Conservation (phyloP, 306 rosid species). For the Vigna angularis region DNA sequence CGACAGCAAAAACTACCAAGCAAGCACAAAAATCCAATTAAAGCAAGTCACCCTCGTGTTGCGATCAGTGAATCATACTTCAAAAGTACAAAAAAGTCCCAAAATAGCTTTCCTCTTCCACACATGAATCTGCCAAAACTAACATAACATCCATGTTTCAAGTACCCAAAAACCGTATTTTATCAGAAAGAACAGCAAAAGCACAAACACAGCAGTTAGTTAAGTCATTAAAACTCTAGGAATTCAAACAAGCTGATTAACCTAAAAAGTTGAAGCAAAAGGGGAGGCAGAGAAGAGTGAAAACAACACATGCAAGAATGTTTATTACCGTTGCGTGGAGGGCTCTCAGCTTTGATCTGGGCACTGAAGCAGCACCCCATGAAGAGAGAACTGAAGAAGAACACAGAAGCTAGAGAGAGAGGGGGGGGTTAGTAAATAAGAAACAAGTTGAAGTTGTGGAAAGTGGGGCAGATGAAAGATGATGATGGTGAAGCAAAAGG, state of each 20-base stretch:
- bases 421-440: neutral
- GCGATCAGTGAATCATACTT: constrained; percentile 18
- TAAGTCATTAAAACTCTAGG: neutral
- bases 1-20: constrained; percentile 5
- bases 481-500: neutral
- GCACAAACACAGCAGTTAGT: neutral
- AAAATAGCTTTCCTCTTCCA: neutral
- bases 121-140: neutral
- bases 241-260: constrained; percentile 19
- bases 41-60: constrained; percentile 27
- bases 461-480: constrained; percentile 4
- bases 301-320: constrained; percentile 30
- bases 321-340: constrained; percentile 71
- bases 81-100: constrained; percentile 23
- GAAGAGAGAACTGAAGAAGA: constrained; percentile 9
- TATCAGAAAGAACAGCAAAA: neutral
- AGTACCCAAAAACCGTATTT: neutral
- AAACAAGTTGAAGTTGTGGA: constrained; percentile 41
- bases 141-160: constrained; percentile 1
- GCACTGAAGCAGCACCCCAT: constrained; percentile 95
- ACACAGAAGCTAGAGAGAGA: constrained; percentile 30
- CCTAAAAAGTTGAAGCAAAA: neutral
- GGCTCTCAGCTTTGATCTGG: constrained; percentile 92
- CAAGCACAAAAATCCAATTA: constrained; percentile 18
- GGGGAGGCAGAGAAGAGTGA: neutral